Conservation (phyloP, 1,284 basidiomycete genomes). For the Microbotryomycetes sp. region DNA sequence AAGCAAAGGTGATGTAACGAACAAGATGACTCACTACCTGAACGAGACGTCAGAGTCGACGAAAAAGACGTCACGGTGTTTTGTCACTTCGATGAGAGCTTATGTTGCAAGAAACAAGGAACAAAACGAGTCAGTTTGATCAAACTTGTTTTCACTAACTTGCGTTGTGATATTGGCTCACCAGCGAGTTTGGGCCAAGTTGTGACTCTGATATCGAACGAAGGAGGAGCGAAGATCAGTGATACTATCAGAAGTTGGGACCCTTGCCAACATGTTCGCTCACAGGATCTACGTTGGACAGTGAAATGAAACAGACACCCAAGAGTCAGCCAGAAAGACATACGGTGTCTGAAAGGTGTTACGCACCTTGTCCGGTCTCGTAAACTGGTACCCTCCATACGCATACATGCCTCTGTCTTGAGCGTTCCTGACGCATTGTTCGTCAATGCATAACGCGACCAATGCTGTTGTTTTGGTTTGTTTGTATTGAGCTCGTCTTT, state of each 20-base stretch:
- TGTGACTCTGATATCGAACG: not conserved
- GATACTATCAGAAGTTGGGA: not conserved
- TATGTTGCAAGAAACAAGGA: too few species aligned
- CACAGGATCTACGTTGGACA: slow-evolving; percentile 14
- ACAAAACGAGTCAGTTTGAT: not conserved
- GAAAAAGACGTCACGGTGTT: slow-evolving; percentile 28
- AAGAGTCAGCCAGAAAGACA: not conserved
- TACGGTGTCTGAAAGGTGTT: too few species aligned
- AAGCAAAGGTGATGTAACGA: not conserved
- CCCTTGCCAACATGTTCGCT: not conserved
- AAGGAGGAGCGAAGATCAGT: not conserved
- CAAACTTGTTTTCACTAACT: too few species aligned
- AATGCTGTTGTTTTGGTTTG: slow-evolving; percentile 11
- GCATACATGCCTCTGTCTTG: slow-evolving; percentile 10
- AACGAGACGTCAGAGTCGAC: slow-evolving; percentile 27
- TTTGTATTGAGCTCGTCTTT: slow-evolving; percentile 6
- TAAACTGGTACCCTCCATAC: slow-evolving; percentile 14
- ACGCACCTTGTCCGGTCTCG: slow-evolving; percentile 17
- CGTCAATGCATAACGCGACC: slow-evolving; percentile 23
- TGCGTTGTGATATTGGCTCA: not conserved
- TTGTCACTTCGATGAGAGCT: slow-evolving; percentile 26
- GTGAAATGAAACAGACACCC: not conserved
- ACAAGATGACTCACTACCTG: slow-evolving; percentile 7
- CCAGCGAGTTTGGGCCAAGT: slow-evolving; percentile 30
- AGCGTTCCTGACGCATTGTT: slow-evolving; percentile 7